phyloP scores from a whole-genome alignment of 345 rosid genomes.

The Dipteronia sinensis region DNA sequence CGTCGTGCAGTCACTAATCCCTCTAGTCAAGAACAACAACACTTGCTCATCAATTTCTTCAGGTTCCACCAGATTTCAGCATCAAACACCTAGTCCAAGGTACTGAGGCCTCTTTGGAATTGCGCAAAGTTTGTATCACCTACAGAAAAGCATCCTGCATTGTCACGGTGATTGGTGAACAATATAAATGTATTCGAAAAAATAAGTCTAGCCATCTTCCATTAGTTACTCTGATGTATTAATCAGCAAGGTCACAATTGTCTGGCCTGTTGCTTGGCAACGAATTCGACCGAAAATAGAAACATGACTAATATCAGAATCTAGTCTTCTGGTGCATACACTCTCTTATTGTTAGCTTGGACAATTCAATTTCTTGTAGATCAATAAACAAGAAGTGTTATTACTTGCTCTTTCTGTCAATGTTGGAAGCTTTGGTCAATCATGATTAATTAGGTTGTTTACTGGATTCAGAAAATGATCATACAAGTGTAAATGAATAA shows the following conservation, averaged over 20 bases:
- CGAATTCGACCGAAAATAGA: background rate
- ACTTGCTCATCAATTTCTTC: slow-evolving; percentile 28
- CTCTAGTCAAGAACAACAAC: slow-evolving; percentile 62
- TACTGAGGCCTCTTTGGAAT: slow-evolving; percentile 1
- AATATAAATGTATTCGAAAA: background rate
- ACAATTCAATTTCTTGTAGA: background rate
- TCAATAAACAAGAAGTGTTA: background rate
- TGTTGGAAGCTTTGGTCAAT: background rate
- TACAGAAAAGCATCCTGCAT: background rate
- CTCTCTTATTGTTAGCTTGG: background rate
- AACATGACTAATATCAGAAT: background rate
- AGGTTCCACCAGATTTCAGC: slow-evolving; percentile 43
- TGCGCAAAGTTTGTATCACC: background rate
- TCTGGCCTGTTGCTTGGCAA: background rate
- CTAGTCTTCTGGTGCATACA: background rate
- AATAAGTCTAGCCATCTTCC: background rate
- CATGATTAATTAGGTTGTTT: background rate
- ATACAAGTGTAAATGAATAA: background rate
- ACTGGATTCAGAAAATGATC: background rate
- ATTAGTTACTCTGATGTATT: background rate
- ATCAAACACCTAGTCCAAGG: slow-evolving; percentile 33
- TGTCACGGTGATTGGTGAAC: background rate
- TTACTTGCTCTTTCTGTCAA: background rate
- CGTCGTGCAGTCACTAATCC: slow-evolving; percentile 89
- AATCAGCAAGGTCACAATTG: background rate